Base-by-base conservation (phyloP, 495 filamentous ascomycete species). In the Talaromyces ruber region DNA sequence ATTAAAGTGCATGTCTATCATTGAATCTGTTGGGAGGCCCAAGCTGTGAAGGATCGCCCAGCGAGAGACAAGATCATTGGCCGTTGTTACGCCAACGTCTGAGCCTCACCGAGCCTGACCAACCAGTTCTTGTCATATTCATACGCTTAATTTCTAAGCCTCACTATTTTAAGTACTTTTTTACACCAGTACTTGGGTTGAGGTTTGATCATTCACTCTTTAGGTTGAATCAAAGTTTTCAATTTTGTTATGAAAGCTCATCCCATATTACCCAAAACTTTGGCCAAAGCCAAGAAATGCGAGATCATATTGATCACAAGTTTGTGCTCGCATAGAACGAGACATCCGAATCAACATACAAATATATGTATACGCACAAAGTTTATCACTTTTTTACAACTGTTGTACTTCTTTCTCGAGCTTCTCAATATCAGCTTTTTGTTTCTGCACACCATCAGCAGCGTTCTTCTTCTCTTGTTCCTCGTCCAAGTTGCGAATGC, bases 361-460 rank as follows among this genome's bases (percentile, higher is more conserved):
- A 47, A 47, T 39, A 39, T 8, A 18, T 8, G 43, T 47, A 47
- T 21, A 47, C n/a, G 18, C 52, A 54, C 24, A 54, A 54, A 6
- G 16, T 16, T 53, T 53, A 25, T 25, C 14, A 25, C 12, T 26
- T 28, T 58, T 57, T 62, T 62, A 62, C 50, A 62, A 45, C 21
- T 50, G 45, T 25, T 64, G 29, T 25, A 60, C 63, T 28, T 56
- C 30, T 25, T 64, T 56, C 56, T 62, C 63, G 22, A 64, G 59
- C 28, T 62, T 50, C 16, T 62, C 59, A 43, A 64, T 62, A 54
- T 64, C 63, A 14, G 54, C 63, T 37, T 62, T 62, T 61, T 64
- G 63, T 60, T 64, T n/a, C 21, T 64, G 25, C 12, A 64, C 30
- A 37, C 50, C 58, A 12, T 53, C 58, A 2, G 52, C 56, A n/a